Conservation (phyloP, 139 green algal species). For the Penium margaritaceum region DNA sequence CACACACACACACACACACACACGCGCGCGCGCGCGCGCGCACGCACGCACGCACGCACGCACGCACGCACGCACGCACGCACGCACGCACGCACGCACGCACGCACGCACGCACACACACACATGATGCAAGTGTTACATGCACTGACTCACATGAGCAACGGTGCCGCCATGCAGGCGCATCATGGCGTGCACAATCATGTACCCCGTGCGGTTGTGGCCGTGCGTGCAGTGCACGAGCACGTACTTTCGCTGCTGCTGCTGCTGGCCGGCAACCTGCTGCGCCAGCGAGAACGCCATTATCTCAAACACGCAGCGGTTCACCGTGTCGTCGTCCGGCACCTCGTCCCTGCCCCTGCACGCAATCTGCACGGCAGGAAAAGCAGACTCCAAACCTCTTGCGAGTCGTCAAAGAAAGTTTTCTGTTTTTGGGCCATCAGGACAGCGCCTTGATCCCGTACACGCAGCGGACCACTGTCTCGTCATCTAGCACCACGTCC, state of each 20-base stretch:
- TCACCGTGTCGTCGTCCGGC: constrained; percentile 70
- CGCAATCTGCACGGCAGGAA: background rate
- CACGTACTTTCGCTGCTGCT: background rate
- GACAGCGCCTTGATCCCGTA: too few relatives aligned
- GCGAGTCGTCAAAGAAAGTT: background rate
- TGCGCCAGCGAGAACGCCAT: background rate
- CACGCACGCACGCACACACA: background rate
- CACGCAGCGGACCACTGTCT: background rate
- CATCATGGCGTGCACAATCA: constrained; percentile 53
- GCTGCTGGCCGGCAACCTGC: too few relatives aligned
- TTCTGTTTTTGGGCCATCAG: too few relatives aligned
- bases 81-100: background rate
- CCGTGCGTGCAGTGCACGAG: constrained; percentile 95
- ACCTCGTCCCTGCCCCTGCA: constrained; percentile 59
- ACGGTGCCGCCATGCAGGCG: constrained; percentile 10
- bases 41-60: background rate
- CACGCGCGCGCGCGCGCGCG: background rate
- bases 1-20: background rate
- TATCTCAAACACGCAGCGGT: constrained; percentile 56
- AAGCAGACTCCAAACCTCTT: background rate
- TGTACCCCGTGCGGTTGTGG: constrained; percentile 87
- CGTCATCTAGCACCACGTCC: background rate
- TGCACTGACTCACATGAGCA: constrained; percentile 49
- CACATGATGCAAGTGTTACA: background rate
- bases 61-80: background rate